Evolutionary conservation across 441 rosid species (phyloP).

Genomic region (Erysimum pusillum): DNA sequence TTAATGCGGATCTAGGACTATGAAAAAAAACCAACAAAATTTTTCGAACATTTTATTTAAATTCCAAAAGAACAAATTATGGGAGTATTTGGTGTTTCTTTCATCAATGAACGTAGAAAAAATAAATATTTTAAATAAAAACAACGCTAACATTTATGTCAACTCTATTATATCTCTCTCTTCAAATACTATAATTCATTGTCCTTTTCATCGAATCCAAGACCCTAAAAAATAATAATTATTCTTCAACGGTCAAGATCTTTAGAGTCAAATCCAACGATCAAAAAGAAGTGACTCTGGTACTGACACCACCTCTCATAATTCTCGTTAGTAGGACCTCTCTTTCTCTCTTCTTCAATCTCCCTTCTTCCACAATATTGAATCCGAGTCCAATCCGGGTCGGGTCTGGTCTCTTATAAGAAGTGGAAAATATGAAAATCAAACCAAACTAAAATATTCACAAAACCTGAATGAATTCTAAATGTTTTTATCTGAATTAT

Average conservation of each 20-base stretch:
- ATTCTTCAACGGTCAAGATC: slow-evolving; percentile 30
- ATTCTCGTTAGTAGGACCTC: slow-evolving; percentile 51
- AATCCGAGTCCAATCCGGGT: too few species aligned
- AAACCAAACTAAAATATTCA: too few species aligned
- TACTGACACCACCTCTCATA: slow-evolving; percentile 53
- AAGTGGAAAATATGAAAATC: too few species aligned
- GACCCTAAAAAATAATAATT: slow-evolving; percentile 12
- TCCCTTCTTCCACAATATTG: slow-evolving; percentile 23
- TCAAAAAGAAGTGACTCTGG: slow-evolving; percentile 31
- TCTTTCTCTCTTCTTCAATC: slow-evolving; percentile 28
- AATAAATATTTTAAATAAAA: neutral
- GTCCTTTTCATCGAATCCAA: slow-evolving; percentile 51
- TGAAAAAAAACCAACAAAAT: too few species aligned
- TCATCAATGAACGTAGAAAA: slow-evolving; percentile 23
- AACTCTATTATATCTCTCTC: slow-evolving; percentile 22
- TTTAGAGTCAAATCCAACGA: slow-evolving; percentile 31
- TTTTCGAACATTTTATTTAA: neutral
- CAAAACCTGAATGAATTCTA: too few species aligned
- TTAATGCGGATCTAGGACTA: too few species aligned
- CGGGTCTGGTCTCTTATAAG: too few species aligned
- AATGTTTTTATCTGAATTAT: too few species aligned
- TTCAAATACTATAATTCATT: slow-evolving; percentile 37
- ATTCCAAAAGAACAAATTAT: slow-evolving; percentile 1
- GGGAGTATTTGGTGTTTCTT: slow-evolving; percentile 40
- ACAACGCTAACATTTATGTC: slow-evolving; percentile 39